phyloP scores from a whole-genome alignment of 495 filamentous ascomycete genomes.

The Endocarpon pusillum region DNA sequence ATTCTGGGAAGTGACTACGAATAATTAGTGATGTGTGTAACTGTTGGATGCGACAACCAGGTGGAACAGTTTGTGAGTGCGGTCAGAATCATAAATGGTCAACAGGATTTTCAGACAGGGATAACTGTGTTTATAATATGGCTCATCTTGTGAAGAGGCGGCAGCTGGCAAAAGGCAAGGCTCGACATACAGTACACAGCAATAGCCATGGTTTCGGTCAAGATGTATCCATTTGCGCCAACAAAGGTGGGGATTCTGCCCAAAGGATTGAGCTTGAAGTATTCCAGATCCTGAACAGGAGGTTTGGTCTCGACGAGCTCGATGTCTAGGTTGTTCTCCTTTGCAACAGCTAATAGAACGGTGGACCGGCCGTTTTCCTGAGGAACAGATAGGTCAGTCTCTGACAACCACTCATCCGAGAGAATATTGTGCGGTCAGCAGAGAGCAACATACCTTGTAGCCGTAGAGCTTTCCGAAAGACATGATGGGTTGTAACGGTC shows the following conservation, averaged over 20 bases:
- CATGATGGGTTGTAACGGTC: too few relatives aligned
- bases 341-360: constrained; percentile 75
- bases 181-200: constrained; percentile 81
- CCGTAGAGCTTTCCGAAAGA: constrained; percentile 94
- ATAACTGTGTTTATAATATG: constrained; percentile 74
- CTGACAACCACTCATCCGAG: constrained; percentile 7
- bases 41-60: constrained; percentile 16
- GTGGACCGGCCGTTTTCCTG: constrained; percentile 84
- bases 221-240: constrained; percentile 76
- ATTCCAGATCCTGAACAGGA: constrained; percentile 39
- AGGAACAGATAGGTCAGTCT: constrained; percentile 9
- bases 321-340: constrained; percentile 84
- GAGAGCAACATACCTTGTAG: constrained; percentile 46
- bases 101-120: constrained; percentile 80
- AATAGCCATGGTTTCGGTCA: constrained; percentile 85
- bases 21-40: constrained; percentile 8
- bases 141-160: constrained; percentile 55
- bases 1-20: constrained; percentile 89
- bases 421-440: constrained; percentile 4
- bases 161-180: constrained; percentile 3
- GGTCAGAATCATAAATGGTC: not conserved
- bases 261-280: constrained; percentile 70
- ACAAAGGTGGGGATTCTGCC: constrained; percentile 86
- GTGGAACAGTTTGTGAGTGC: constrained; percentile 40
- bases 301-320: constrained; percentile 57